phyloP scores from a whole-genome alignment of 2,329 filamentous ascomycete species.

The Lecanicillium sp. region DNA sequence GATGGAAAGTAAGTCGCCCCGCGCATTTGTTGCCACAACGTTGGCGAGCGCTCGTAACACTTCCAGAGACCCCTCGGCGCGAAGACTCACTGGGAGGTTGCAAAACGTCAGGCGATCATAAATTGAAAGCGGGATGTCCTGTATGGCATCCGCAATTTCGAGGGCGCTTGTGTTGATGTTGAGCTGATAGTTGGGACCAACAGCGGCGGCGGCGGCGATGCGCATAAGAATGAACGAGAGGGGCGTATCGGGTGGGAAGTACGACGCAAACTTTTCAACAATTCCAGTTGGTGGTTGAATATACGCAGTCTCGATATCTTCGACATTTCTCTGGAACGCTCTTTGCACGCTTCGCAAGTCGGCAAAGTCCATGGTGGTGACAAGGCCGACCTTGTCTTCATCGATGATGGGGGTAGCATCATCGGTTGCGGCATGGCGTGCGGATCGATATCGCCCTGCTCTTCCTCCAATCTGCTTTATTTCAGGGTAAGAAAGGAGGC shows the following conservation, averaged over 20 bases:
- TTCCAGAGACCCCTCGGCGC: constrained; percentile 35
- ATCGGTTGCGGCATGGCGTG: constrained; percentile 41
- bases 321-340: constrained; percentile 56
- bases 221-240: constrained; percentile 77
- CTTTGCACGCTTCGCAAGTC: constrained; percentile 58
- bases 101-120: constrained; percentile 70
- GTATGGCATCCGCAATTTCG: constrained; percentile 64
- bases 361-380: constrained; percentile 67
- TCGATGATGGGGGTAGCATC: constrained; percentile 9
- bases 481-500: constrained; percentile 62
- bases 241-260: constrained; percentile 74
- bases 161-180: constrained; percentile 50
- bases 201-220: constrained; percentile 59
- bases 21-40: constrained; percentile 59
- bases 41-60: constrained; percentile 58
- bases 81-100: constrained; percentile 57
- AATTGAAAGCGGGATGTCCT: constrained; percentile 61
- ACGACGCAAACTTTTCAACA: constrained; percentile 68
- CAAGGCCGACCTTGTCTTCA: constrained; percentile 54
- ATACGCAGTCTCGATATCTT: constrained; percentile 62
- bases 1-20: constrained; percentile 66
- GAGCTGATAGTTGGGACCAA: constrained; percentile 63
- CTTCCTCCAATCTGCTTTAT: constrained; percentile 93
- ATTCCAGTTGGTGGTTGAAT: constrained; percentile 64
- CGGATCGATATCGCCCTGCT: constrained; percentile 77